Evolutionary conservation across 352 stramenopile species (phyloP).

Genomic region (Phytophthora fragariaefolia): DNA sequence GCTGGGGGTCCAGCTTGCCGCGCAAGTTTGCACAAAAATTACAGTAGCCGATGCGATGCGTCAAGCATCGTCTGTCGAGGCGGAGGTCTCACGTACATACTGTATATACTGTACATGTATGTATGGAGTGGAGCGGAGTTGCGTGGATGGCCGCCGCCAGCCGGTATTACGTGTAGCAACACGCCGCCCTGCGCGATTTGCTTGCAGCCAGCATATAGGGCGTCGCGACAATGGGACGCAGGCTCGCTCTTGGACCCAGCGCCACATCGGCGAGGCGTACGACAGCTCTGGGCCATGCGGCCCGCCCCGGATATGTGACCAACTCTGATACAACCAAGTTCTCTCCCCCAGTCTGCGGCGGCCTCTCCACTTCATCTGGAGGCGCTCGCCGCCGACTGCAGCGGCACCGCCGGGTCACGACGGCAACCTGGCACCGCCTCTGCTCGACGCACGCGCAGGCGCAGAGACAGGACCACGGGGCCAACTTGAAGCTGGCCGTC

Average conservation of each 20-base stretch:
- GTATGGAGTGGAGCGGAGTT: no score
- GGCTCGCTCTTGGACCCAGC: not conserved
- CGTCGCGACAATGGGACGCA: slow-evolving; percentile 5
- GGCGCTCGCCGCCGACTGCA: not conserved
- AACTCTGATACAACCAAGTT: no score
- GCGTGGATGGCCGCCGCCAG: slow-evolving; percentile 24
- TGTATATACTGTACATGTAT: no score
- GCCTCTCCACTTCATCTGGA: no score
- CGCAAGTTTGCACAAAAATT: slow-evolving; percentile 22
- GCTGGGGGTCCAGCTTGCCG: not conserved
- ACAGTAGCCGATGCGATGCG: slow-evolving; percentile 6
- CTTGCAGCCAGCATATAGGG: slow-evolving; percentile 27
- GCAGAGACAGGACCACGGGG: slow-evolving; percentile 7
- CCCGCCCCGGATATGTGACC: no score
- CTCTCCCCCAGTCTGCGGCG: no score
- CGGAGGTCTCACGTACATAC: no score
- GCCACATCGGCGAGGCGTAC: not conserved
- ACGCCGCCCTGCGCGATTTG: slow-evolving; percentile 26
- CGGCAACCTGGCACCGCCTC: not conserved
- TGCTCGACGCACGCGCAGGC: not conserved
- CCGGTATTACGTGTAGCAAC: slow-evolving; percentile 26
- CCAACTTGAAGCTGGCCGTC: slow-evolving; percentile 30
- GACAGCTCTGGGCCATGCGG: not conserved
- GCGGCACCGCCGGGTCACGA: no score
- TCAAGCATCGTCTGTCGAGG: slow-evolving; percentile 24